phyloP scores from a whole-genome alignment of 2,329 filamentous ascomycete species.

The Monosporascus cannonballus region DNA sequence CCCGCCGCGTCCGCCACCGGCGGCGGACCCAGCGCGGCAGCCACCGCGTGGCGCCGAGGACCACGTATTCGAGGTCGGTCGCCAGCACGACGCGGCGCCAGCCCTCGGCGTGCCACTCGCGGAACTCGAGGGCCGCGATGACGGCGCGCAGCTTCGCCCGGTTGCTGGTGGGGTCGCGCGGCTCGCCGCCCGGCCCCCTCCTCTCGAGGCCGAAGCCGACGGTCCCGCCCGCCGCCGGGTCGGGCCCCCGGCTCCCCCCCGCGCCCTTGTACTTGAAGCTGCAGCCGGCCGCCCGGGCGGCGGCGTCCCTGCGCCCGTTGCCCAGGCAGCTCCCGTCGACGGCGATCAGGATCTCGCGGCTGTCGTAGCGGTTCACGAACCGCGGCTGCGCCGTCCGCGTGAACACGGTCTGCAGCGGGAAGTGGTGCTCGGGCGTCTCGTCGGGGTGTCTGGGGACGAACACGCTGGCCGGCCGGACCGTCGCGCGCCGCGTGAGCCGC shows the following conservation, averaged over 20 bases:
- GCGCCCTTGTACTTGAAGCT: slow-evolving; percentile 24
- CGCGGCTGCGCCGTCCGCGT: slow-evolving; percentile 21
- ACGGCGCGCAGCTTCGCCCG: slow-evolving; percentile 38
- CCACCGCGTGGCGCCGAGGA: slow-evolving; percentile 33
- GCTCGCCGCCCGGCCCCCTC: slow-evolving; percentile 24
- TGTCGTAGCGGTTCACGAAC: slow-evolving; percentile 28
- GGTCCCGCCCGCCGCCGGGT: slow-evolving; percentile 5
- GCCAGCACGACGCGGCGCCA: slow-evolving; percentile 37
- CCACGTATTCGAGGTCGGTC: slow-evolving; percentile 41
- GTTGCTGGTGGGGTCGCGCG: slow-evolving; percentile 28
- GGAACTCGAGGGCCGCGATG: slow-evolving; percentile 11
- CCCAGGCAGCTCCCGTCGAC: slow-evolving; percentile 35
- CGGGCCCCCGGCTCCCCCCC: slow-evolving; percentile 5
- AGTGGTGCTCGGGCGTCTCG: slow-evolving; percentile 26
- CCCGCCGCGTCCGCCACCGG: slow-evolving; percentile 28
- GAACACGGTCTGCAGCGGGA: slow-evolving; percentile 24
- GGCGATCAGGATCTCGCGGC: slow-evolving; percentile 32
- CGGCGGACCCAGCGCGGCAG: slow-evolving; percentile 32
- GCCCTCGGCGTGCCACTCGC: slow-evolving; percentile 33
- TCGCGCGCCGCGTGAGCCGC: slow-evolving; percentile 14
- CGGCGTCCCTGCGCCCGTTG: slow-evolving; percentile 24
- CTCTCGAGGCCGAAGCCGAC: slow-evolving; percentile 26
- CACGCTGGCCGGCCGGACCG: slow-evolving; percentile 19
- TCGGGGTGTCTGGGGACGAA: slow-evolving; percentile 19
- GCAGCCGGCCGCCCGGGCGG: slow-evolving; percentile 19